phyloP scores from a whole-genome alignment of 83 land plant genomes.

The Picea engelmannii region DNA sequence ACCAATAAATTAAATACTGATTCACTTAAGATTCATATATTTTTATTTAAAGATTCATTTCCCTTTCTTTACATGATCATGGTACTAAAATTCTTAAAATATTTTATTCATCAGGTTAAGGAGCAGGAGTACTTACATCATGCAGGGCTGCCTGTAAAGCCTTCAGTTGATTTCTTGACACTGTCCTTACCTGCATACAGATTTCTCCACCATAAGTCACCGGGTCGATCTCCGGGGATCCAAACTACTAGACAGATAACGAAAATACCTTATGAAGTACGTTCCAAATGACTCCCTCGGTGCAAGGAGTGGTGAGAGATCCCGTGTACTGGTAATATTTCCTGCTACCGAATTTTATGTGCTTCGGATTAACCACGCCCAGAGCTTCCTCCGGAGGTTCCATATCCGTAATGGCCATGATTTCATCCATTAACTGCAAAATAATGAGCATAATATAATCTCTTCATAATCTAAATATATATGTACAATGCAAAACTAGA shows the following conservation, averaged over 20 bases:
- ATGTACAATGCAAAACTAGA: background rate
- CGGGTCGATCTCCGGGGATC: too few species aligned
- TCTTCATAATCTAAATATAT: background rate
- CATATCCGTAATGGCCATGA: too few species aligned
- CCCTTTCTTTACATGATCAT: too few species aligned
- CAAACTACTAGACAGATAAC: too few species aligned
- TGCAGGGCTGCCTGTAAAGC: constrained; percentile 30
- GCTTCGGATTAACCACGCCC: too few species aligned
- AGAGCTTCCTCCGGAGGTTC: too few species aligned
- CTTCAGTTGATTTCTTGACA: constrained; percentile 34
- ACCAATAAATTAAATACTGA: too few species aligned
- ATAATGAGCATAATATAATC: background rate
- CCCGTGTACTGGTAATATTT: constrained; percentile 36
- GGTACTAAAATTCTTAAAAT: background rate
- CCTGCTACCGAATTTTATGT: too few species aligned
- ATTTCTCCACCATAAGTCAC: too few species aligned
- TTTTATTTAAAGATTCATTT: too few species aligned
- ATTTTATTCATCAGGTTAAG: background rate
- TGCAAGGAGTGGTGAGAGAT: constrained; percentile 37
- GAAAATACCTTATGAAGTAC: constrained; percentile 24
- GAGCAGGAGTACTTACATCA: constrained; percentile 32
- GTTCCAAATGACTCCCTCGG: constrained; percentile 35
- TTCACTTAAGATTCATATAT: too few species aligned
- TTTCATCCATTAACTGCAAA: too few species aligned
- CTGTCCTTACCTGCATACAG: constrained; percentile 35